Evolutionary conservation across 352 stramenopile species (phyloP).

Genomic region (Albugo laibachii): DNA sequence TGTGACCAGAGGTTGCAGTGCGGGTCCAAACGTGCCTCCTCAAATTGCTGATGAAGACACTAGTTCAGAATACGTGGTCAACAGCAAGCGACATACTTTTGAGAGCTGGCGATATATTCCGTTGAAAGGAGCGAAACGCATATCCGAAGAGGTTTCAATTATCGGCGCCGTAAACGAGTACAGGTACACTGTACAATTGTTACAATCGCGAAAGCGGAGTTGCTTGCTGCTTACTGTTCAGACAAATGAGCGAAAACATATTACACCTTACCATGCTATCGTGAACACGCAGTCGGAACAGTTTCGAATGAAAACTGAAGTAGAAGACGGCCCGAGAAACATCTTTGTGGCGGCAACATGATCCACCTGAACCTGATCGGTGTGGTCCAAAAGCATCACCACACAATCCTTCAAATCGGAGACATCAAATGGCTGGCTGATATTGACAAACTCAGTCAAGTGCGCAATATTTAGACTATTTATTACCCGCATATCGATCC

Average conservation of each 20-base stretch:
- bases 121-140: conserved; percentile 80
- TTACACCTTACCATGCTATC: conserved; percentile 68
- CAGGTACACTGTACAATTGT: conserved; percentile 62
- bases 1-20: conserved; percentile 80
- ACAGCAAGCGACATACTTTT: conserved; percentile 12
- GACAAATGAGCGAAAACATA: too few relatives aligned
- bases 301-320: conserved; percentile 82
- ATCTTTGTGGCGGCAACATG: conserved; percentile 70
- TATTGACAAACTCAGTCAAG: neutral
- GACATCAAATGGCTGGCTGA: conserved; percentile 75
- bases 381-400: conserved; percentile 72
- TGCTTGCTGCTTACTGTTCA: conserved; percentile 78
- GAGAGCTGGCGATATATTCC: conserved; percentile 56
- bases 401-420: conserved; percentile 63
- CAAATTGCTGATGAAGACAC: conserved; percentile 27
- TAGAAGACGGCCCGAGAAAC: conserved; percentile 71
- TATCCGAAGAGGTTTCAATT: conserved; percentile 77
- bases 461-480: neutral
- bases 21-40: conserved; percentile 45
- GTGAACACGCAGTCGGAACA: conserved; percentile 81
- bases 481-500: conserved; percentile 50
- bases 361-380: conserved; percentile 84
- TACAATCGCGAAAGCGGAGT: conserved; percentile 71
- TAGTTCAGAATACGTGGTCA: neutral
- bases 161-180: conserved; percentile 84